A percentile compares a stretch with the other conserved stretches of the same genome.
Evolutionary conservation across 352 stramenopile genomes (phyloP).

Genomic region (Phytophthora foliorum): DNA sequence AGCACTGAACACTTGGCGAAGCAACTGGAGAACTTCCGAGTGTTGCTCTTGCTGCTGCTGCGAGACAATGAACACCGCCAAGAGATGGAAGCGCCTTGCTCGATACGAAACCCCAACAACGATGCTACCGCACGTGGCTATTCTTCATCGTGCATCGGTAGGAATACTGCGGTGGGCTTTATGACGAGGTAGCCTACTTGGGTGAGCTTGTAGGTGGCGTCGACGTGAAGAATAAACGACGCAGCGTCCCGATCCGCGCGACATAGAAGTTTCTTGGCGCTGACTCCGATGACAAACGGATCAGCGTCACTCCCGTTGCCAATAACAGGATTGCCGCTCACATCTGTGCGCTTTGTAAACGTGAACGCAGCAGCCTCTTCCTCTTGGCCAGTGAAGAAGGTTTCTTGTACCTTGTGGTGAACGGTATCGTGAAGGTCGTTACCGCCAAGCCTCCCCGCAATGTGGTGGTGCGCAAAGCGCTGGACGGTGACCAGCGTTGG

Average conservation of each 20-base stretch:
- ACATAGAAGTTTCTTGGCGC: conserved; percentile 18
- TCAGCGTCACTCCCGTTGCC: conserved; percentile 19
- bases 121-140: conserved; percentile 44
- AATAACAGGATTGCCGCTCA: not conserved
- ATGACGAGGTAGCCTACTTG: conserved; percentile 23
- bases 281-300: conserved; percentile 28
- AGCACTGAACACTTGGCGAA: not conserved
- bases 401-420: not conserved
- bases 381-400: conserved; percentile 14
- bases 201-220: conserved; percentile 43
- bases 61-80: conserved; percentile 35
- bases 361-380: conserved; percentile 22
- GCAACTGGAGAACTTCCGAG: not conserved
- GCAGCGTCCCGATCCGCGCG: not conserved
- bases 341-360: conserved; percentile 6
- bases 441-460: conserved; percentile 9
- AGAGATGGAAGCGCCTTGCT: conserved; percentile 25
- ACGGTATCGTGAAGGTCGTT: conserved; percentile 8
- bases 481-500: not conserved
- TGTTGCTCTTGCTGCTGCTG: conserved; percentile 22
- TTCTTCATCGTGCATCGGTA: conserved; percentile 46
- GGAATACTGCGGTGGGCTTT: conserved; percentile 53
- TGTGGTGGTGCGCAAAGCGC: conserved; percentile 15
- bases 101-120: conserved; percentile 35
- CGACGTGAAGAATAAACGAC: conserved; percentile 34